Base-by-base conservation (phyloP, 2,329 filamentous ascomycete genomes). In the Scedosporium dehoogii region DNA sequence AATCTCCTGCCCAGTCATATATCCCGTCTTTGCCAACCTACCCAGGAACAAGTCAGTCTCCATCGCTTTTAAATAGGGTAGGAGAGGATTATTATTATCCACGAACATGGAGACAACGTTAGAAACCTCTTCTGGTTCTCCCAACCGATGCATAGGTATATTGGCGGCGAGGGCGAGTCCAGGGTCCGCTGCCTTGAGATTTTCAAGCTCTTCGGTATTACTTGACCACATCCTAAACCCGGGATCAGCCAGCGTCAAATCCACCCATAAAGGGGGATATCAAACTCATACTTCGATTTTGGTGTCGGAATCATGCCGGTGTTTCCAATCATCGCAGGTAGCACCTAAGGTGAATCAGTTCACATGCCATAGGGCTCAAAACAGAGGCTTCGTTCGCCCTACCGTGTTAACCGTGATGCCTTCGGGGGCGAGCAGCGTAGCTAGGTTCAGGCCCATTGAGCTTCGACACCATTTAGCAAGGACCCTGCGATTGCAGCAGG, bases 271-370 rank as follows among this genome's bases (percentile, higher is more conserved):
- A 6, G 16, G 6, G 2, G 12, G 2, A 14, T 14, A 27, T 9
- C 14, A 9, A 12, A 4, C 25, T 33, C 63, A 58, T 64, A 73
- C 72, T 63, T 67, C 44, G 68, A 67, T 27, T 69, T 70, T 1
- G 73, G 71, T 0, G 68, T 67, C 1, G 72, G 70, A 42, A 74
- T 74, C 72, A 74, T 73, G 44, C 70, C 72, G 7, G 72, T 74
- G 2, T 68, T 67, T 0, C 71, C 72, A 48, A 74, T 74, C 71
- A 74, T 72, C n/a, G 72, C 72, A 1, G 72, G 72, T 2, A 70
- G 64, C 2, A 74, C 69, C 72, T 73, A 63, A 3, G 6, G 65
- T 1, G 51, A 48, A 21, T n/a, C 2, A 21, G 16, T 48, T 21
- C 21, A 21, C 3, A n/a, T 14, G 21, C 21, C 21, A 48, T 10